These are phyloP conservation scores for Chamaecrista fasciculata DNA, from an alignment of 306 rosid species.

Conservation along the genomic window DNA sequence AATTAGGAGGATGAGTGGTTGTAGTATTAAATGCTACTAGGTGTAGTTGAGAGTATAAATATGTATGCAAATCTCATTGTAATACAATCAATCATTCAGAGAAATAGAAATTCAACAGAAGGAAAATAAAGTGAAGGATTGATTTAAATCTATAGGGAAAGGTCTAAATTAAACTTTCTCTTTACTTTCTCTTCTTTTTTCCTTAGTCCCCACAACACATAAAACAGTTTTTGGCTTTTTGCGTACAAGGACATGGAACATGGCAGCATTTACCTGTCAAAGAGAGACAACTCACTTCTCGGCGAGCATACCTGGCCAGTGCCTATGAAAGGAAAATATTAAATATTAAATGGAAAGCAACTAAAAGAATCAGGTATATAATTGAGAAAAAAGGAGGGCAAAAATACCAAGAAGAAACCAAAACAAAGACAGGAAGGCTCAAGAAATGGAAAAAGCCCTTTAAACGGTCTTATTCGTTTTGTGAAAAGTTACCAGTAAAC, in stretches of 20 bases:
- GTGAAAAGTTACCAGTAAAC: constrained; percentile 8
- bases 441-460: not conserved
- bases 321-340: constrained; percentile 51
- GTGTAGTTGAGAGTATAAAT: too few relatives aligned
- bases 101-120: too few relatives aligned
- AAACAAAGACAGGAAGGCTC: constrained; percentile 8
- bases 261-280: constrained; percentile 61
- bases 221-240: too few relatives aligned
- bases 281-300: constrained; percentile 78
- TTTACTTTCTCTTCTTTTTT: not conserved
- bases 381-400: constrained; percentile 2
- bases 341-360: constrained; percentile 18
- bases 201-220: too few relatives aligned
- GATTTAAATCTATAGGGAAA: not conserved
- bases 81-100: too few relatives aligned
- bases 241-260: not conserved
- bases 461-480: constrained; percentile 6
- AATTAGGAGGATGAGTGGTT: too few relatives aligned
- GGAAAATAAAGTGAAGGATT: not conserved
- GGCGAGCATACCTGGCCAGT: constrained; percentile 78
- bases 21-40: too few relatives aligned
- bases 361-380: constrained; percentile 4
- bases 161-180: not conserved
- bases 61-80: too few relatives aligned
- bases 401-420: constrained; percentile 2